Base-by-base conservation (phyloP, 2,329 filamentous ascomycete genomes). In the Pseudocercospora fuligena region DNA sequence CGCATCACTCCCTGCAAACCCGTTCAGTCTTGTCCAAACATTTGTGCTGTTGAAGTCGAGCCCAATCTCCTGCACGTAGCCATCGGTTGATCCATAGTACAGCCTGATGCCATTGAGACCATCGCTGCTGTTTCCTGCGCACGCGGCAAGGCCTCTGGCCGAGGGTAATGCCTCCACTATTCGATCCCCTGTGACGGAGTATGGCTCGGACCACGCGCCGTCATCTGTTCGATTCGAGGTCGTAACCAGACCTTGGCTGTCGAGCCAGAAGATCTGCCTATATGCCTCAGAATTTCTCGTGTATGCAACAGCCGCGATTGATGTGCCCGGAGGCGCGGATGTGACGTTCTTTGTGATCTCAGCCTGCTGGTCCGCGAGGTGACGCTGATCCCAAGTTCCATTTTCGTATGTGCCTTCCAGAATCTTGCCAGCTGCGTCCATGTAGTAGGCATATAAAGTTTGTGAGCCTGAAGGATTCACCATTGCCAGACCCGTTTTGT, bases 101-200 rank as follows among this genome's bases (percentile, higher is more conserved):
- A 72, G 64, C 8, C 70, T 61, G 43, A 70, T 66, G 4, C 68
- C 70, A 43, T 69, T 61, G 46, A 70, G 60, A 43, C 46, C 63
- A n/a, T 43, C 21, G 21, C 46, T 19, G 60, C 47, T 54, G 8
- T 57, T 40, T 54, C 62, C 66, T 11, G 23, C 58, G 56, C 65
- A 66, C 1, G 69, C 67, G 12, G 66, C 67, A 14, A 71, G 58
- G 2, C 63, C 60, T 19, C 60, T 64, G 16, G 63, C 63, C 5
- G 47, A 51, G 5, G 47, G 47, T 12, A 51, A 23, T 51, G 47
- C 47, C 12, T 51, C n/a, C 47, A 25, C 21, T 2, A 51, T 21
- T 19, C 12, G 11, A 46, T 60, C 46, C 23, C 60, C 60, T 51
- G 21, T 43, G 11, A 53, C 46, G 43, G 58, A 36, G 16, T 54